Conservation (phyloP, 352 stramenopile genomes). For the Thalassiosira livingstoniorum region DNA sequence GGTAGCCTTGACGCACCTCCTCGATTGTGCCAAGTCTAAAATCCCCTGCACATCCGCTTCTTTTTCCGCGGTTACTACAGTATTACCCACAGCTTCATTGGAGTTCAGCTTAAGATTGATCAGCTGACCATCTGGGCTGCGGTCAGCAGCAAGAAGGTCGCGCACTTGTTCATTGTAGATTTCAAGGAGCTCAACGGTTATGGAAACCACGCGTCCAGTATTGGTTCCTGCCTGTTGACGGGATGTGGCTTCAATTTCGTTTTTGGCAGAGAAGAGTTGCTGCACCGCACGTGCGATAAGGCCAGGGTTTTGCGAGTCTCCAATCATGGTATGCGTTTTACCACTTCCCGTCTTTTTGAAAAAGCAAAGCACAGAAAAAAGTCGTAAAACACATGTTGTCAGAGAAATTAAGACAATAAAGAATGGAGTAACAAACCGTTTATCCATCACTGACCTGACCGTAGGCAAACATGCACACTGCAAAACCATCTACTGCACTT, state of each 20-base stretch:
- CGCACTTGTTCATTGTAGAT: constrained; percentile 98
- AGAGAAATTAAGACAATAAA: constrained; percentile 22
- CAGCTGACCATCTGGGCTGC: constrained; percentile 30
- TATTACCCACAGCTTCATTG: constrained; percentile 68
- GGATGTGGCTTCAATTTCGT: constrained; percentile 66
- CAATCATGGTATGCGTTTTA: constrained; percentile 87
- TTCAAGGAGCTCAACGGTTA: constrained; percentile 91
- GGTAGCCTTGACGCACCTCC: constrained; percentile 82
- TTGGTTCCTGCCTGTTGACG: constrained; percentile 54
- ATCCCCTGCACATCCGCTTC: constrained; percentile 74
- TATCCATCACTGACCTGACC: constrained; percentile 87
- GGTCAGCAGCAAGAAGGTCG: constrained; percentile 88
- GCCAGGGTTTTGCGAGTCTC: constrained; percentile 70
- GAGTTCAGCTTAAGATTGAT: constrained; percentile 37
- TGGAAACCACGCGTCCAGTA: constrained; percentile 68
- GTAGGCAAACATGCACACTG: constrained; percentile 96
- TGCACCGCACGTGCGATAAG: constrained; percentile 84
- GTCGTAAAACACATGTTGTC: background rate
- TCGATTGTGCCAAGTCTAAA: constrained; percentile 68
- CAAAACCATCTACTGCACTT: constrained; percentile 90
- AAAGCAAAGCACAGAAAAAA: background rate
- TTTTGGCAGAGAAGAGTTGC: constrained; percentile 84
- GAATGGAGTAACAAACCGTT: too few relatives aligned
- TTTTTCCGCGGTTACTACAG: constrained; percentile 39
- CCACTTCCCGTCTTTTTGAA: constrained; percentile 46